These are phyloP conservation scores for Sporobolomyces phaffii DNA, from an alignment of 768 basidiomycete genomes.

Conservation along the genomic window DNA sequence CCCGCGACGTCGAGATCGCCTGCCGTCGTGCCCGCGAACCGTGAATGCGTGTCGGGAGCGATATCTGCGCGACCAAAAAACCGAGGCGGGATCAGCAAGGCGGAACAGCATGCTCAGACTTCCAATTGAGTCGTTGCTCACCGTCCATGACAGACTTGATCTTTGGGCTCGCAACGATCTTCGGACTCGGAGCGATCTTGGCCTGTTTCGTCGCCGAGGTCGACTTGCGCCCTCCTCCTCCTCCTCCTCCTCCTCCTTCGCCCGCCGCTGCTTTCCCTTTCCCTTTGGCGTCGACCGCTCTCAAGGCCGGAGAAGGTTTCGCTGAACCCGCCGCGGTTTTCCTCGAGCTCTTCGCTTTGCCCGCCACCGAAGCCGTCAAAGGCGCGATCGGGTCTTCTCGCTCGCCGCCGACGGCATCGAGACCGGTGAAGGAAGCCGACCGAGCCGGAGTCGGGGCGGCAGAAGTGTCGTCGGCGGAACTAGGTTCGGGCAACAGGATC, in stretches of 20 bases:
- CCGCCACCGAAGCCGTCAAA: too few species aligned
- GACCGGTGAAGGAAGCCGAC: too few species aligned
- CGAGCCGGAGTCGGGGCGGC: neutral
- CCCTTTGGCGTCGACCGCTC: slow-evolving; percentile 25
- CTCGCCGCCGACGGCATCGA: too few species aligned
- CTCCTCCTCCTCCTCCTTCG: too few species aligned
- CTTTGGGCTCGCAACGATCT: slow-evolving; percentile 53
- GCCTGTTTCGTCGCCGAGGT: slow-evolving; percentile 1
- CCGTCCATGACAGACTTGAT: slow-evolving; percentile 67
- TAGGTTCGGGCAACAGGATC: slow-evolving; percentile 12
- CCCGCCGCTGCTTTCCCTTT: slow-evolving; percentile 35
- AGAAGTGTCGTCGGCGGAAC: neutral
- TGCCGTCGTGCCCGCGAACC: slow-evolving; percentile 38
- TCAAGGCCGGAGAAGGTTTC: slow-evolving; percentile 18
- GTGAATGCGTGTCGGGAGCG: slow-evolving; percentile 32
- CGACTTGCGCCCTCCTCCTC: neutral
- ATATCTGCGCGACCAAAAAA: slow-evolving; percentile 13
- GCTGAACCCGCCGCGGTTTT: slow-evolving; percentile 14
- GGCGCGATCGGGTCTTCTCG: too few species aligned
- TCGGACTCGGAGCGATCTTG: slow-evolving; percentile 33
- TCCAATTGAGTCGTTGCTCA: too few species aligned
- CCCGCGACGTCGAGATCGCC: slow-evolving; percentile 34
- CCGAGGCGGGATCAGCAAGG: too few species aligned
- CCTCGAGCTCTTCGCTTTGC: slow-evolving; percentile 6
- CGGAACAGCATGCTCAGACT: too few species aligned